A percentile compares a stretch with the other conserved stretches of the same genome.
These are phyloP conservation scores for Cylindricascospora bacillispora DNA, from an alignment of 1,139 yeast species.

Conservation along the genomic window DNA sequence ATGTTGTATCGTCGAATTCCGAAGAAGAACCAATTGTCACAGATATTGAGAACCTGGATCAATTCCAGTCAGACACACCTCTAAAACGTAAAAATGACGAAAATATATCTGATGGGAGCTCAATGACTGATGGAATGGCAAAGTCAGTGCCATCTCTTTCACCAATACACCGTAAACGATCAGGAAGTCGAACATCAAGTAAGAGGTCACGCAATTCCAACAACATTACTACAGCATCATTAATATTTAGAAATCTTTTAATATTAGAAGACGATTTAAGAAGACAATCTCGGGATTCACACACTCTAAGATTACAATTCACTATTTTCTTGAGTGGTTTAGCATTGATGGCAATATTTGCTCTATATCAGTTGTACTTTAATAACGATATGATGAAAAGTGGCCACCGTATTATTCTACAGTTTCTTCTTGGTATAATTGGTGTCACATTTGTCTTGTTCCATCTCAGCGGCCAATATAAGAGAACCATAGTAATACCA, in stretches of 20 bases:
- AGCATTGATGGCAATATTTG: conserved; percentile 27
- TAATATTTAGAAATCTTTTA: conserved; percentile 65
- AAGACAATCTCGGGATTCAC: conserved; percentile 64
- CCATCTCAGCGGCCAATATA: conserved; percentile 81
- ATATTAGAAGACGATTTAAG: conserved; percentile 77
- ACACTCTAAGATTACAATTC: conserved; percentile 58
- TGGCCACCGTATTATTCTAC: conserved; percentile 34
- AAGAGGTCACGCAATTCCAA: conserved; percentile 23
- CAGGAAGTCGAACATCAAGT: conserved; percentile 23
- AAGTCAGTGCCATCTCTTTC: no score
- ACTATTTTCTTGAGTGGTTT: conserved; percentile 52
- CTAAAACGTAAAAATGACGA: no score
- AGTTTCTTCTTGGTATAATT: conserved; percentile 54
- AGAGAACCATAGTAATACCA: conserved; percentile 71
- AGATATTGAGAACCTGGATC: no score
- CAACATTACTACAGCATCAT: conserved; percentile 44
- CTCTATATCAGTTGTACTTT: conserved; percentile 26
- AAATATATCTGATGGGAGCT: no score
- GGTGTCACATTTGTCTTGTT: conserved; percentile 61
- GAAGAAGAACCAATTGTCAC: no score
- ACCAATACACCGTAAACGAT: no score
- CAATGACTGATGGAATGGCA: no score
- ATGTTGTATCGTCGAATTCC: no score
- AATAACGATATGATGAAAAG: conserved; percentile 12
- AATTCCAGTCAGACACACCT: no score